Evolutionary conservation across 1,284 basidiomycete genomes (phyloP).

Genomic region (Coniophora puteana): DNA sequence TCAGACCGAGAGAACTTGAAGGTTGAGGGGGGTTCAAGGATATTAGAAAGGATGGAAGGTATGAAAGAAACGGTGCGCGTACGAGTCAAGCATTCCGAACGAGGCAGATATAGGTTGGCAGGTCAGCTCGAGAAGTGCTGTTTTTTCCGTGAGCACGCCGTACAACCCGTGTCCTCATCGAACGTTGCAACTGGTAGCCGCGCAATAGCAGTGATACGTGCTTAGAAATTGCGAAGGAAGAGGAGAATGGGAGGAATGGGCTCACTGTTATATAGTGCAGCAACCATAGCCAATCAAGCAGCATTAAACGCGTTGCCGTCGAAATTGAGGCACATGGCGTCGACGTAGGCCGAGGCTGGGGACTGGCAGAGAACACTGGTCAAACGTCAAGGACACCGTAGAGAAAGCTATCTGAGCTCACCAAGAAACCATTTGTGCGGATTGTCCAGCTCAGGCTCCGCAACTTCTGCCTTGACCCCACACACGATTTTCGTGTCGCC

Average conservation of each 20-base stretch:
- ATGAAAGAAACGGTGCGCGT: conserved; percentile 23
- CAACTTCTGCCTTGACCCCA: conserved; percentile 92
- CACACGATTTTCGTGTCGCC: conserved; percentile 91
- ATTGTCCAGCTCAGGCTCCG: conserved; percentile 77
- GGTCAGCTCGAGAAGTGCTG: conserved; percentile 43
- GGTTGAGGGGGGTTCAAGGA: conserved; percentile 32
- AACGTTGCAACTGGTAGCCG: conserved; percentile 72
- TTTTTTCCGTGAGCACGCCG: conserved; percentile 60
- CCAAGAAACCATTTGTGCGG: conserved; percentile 82
- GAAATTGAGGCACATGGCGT: conserved; percentile 93
- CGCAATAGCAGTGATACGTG: conserved; percentile 40
- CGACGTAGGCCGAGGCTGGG: conserved; percentile 92
- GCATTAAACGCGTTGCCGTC: conserved; percentile 96
- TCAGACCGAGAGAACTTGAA: conserved; percentile 75
- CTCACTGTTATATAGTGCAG: conserved; percentile 83
- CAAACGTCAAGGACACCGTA: too few species aligned
- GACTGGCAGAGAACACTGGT: too few species aligned
- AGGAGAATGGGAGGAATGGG: too few species aligned
- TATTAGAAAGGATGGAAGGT: background rate
- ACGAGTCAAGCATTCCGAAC: conserved; percentile 85
- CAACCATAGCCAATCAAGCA: conserved; percentile 81
- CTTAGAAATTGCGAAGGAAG: background rate
- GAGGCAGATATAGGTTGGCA: conserved; percentile 61
- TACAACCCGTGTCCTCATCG: conserved; percentile 63
- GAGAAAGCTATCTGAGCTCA: conserved; percentile 30